Evolutionary conservation across 331 rosid species (phyloP).

Genomic region (Phaseolus coccineus): DNA sequence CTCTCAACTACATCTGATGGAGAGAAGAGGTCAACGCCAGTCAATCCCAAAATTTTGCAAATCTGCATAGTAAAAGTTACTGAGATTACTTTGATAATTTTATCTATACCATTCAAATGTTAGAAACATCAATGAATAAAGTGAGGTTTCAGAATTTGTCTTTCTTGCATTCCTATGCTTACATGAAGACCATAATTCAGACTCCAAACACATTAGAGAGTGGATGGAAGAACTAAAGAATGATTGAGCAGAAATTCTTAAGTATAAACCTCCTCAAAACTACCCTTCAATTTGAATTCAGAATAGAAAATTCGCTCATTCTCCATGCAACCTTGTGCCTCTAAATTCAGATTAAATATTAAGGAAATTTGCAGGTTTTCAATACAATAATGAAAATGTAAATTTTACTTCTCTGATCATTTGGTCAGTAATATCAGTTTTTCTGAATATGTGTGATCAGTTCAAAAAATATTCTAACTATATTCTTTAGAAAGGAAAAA

Average conservation of each 20-base stretch:
- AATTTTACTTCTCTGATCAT: not conserved
- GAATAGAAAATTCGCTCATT: constrained; percentile 3
- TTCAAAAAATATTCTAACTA: not conserved
- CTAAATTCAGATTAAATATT: not conserved
- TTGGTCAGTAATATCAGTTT: not conserved
- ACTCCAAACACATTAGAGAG: not conserved
- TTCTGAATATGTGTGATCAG: constrained; percentile 1
- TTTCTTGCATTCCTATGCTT: constrained; percentile 10
- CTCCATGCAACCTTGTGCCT: not conserved
- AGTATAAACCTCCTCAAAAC: not conserved
- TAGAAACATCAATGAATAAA: constrained; percentile 24
- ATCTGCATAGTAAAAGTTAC: constrained; percentile 46
- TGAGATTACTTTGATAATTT: not conserved
- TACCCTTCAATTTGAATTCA: constrained; percentile 3
- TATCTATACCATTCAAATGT: constrained; percentile 4
- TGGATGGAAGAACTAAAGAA: constrained; percentile 11
- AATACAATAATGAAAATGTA: not conserved
- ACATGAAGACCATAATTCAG: not conserved
- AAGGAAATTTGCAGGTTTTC: constrained; percentile 8
- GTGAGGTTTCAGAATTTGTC: constrained; percentile 23
- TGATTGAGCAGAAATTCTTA: constrained; percentile 1
- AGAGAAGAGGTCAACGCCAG: constrained; percentile 63
- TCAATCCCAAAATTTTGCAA: constrained; percentile 62
- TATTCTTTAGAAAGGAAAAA: not conserved
- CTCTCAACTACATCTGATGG: constrained; percentile 72